These are phyloP conservation scores for Myxozyma neotropica DNA, from an alignment of 805 yeast species.

Conservation along the genomic window DNA sequence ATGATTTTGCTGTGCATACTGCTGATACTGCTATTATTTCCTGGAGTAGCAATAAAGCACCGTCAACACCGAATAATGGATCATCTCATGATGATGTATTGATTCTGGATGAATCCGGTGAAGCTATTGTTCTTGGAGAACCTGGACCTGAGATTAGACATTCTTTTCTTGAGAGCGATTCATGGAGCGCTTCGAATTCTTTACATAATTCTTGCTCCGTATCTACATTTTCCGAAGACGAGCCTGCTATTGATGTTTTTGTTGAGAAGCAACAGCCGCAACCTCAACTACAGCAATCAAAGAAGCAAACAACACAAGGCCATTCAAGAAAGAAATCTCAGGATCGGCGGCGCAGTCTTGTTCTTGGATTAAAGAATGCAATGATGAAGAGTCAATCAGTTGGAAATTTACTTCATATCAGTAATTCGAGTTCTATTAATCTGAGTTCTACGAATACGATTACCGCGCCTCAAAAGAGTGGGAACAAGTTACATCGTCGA, in stretches of 20 bases:
- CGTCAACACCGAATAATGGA: neutral
- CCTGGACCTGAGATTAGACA: conserved; percentile 41
- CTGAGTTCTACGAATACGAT: neutral
- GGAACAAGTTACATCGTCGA: conserved; percentile 4
- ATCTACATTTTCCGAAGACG: conserved; percentile 15
- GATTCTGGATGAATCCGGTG: conserved; percentile 23
- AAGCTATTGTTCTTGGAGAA: conserved; percentile 36
- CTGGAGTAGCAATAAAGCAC: neutral
- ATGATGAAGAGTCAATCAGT: conserved; percentile 22
- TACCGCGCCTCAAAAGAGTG: neutral
- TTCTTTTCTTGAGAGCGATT: neutral
- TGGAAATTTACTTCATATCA: conserved; percentile 17
- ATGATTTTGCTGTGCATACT: no score
- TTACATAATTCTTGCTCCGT: conserved; percentile 22
- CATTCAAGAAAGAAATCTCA: neutral
- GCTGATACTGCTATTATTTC: no score
- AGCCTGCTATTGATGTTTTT: neutral
- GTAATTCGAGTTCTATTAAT: neutral
- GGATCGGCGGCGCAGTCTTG: conserved; percentile 16
- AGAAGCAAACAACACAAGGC: neutral
- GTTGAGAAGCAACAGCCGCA: neutral
- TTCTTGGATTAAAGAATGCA: conserved; percentile 20
- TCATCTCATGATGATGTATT: conserved; percentile 15
- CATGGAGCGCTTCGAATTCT: conserved; percentile 1
- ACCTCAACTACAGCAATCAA: neutral